phyloP scores from a whole-genome alignment of 305 asterid genomes.

The Fraxinus nigra region DNA sequence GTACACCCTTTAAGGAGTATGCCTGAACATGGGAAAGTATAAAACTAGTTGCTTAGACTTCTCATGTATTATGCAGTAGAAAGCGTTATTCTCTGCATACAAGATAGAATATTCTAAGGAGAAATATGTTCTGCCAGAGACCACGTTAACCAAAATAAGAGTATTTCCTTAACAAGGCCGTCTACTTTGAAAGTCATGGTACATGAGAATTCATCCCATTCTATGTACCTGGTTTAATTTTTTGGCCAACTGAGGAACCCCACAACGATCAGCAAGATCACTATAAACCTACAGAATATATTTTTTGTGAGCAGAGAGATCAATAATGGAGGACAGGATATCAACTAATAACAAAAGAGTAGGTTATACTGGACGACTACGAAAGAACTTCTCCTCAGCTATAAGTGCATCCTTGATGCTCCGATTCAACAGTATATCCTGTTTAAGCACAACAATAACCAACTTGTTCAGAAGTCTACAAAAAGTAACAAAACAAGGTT shows the following conservation, averaged over 20 bases:
- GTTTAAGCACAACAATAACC: slow-evolving; percentile 11
- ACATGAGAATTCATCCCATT: neutral
- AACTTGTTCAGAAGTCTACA: neutral
- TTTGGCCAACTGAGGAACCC: slow-evolving; percentile 35
- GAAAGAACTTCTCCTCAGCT: slow-evolving; percentile 38
- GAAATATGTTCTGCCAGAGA: neutral
- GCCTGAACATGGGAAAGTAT: neutral
- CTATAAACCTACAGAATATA: slow-evolving; percentile 25
- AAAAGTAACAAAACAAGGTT: neutral
- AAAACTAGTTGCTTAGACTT: neutral
- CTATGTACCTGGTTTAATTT: slow-evolving; percentile 38
- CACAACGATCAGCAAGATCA: slow-evolving; percentile 33
- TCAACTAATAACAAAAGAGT: neutral
- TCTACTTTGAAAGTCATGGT: neutral
- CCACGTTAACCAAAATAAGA: neutral
- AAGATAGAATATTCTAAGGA: neutral
- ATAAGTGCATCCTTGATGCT: slow-evolving; percentile 34
- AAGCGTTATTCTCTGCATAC: neutral
- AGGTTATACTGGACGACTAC: slow-evolving; percentile 24
- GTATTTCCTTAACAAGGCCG: neutral
- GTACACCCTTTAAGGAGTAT: neutral
- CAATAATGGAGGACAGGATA: neutral
- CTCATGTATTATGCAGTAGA: neutral
- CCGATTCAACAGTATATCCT: slow-evolving; percentile 31
- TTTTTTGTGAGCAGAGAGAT: neutral